These are phyloP conservation scores for Boechera retrofracta DNA, from an alignment of 345 rosid species.

Conservation along the genomic window DNA sequence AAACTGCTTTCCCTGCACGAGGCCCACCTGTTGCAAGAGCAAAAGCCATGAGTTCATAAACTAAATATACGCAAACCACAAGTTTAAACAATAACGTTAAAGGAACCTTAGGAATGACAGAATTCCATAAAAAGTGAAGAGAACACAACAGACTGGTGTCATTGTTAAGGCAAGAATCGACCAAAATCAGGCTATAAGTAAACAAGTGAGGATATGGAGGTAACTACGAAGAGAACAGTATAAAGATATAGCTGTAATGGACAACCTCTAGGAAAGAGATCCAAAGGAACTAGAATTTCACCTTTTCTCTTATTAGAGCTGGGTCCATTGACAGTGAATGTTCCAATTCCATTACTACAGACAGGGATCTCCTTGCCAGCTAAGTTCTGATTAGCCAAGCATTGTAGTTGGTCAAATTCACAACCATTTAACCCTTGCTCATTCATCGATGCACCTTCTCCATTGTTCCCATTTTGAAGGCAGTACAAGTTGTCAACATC, in stretches of 20 bases:
- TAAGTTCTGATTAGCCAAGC: slow-evolving; percentile 53
- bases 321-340: slow-evolving; percentile 51
- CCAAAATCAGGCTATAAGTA: neutral
- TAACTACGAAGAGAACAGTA: neutral
- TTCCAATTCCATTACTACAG: slow-evolving; percentile 53
- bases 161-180: neutral
- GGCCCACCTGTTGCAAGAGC: slow-evolving; percentile 31
- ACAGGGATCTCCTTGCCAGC: slow-evolving; percentile 54
- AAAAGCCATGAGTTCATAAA: slow-evolving; percentile 19
- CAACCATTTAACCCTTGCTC: slow-evolving; percentile 62
- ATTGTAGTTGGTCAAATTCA: slow-evolving; percentile 64
- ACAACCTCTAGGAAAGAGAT: slow-evolving; percentile 1
- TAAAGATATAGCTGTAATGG: neutral
- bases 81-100: neutral
- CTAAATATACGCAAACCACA: neutral
- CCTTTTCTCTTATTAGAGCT: slow-evolving; percentile 67
- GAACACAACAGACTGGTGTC: neutral
- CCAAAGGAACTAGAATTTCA: slow-evolving; percentile 35
- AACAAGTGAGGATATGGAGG: neutral
- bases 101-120: neutral
- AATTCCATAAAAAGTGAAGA: neutral
- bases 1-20: slow-evolving; percentile 29
- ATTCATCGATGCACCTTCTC: slow-evolving; percentile 54
- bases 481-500: slow-evolving; percentile 65
- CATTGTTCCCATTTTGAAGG: slow-evolving; percentile 59